Evolutionary conservation across 106 monocot genomes (phyloP).

Genomic region (Phalaenopsis equestris): DNA sequence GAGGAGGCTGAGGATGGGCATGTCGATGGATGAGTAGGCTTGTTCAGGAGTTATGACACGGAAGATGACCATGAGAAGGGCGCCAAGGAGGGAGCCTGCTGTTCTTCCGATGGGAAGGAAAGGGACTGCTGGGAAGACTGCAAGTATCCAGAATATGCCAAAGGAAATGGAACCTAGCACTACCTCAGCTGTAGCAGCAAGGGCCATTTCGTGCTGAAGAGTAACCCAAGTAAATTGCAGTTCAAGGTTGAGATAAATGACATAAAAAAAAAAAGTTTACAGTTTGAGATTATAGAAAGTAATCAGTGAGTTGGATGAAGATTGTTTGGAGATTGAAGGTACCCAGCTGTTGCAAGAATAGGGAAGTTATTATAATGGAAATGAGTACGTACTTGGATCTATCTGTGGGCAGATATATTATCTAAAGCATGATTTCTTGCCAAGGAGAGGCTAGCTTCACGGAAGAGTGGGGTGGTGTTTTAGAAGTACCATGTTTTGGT

Average conservation of each 20-base stretch:
- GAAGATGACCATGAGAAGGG: constrained; percentile 73
- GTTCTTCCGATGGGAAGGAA: constrained; percentile 82
- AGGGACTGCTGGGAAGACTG: constrained; percentile 78
- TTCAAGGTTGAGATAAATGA: too few species aligned
- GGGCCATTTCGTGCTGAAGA: constrained; percentile 30
- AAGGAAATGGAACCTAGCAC: constrained; percentile 69
- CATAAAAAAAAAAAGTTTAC: too few species aligned
- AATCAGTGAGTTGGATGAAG: not conserved
- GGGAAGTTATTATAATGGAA: not conserved
- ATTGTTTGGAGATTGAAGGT: not conserved
- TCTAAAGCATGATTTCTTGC: too few species aligned
- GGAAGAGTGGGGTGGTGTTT: not conserved
- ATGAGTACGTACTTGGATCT: too few species aligned
- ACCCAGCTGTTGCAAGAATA: not conserved
- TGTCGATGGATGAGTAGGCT: constrained; percentile 68
- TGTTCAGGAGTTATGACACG: constrained; percentile 54
- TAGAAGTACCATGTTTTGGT: not conserved
- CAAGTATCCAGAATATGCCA: constrained; percentile 74
- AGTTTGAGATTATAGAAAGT: not conserved
- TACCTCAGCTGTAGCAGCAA: constrained; percentile 45
- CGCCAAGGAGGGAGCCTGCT: constrained; percentile 68
- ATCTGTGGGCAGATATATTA: too few species aligned
- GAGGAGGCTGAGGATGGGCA: constrained; percentile 83
- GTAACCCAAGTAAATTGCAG: not conserved
- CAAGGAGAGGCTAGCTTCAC: not conserved